Base-by-base conservation (phyloP, 306 rosid species). In the Glycine latifolia region DNA sequence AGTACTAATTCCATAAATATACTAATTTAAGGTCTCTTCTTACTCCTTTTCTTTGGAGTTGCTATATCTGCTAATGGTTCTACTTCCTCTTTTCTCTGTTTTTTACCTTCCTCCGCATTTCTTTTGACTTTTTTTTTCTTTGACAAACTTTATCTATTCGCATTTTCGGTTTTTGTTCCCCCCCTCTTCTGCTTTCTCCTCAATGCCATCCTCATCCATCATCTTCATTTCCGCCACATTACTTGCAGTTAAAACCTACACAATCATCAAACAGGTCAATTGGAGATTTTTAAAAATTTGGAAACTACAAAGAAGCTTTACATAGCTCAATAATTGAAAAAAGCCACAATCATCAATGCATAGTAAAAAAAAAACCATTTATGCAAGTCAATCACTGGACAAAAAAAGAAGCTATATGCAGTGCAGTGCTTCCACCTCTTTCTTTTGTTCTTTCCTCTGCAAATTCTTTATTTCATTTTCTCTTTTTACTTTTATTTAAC, bases 241-340 rank as follows among this genome's bases (percentile, higher is more conserved):
- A 60, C 85, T 90, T 37, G 97, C 95, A 67, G 80, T 87, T 86
- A 80, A 91, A 85, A 91, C 93, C 98, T 94, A 81, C 80, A 83
- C 80, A 83, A 77, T 50, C 47, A 50, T 48, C 79, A 68, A 33
- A 81, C 14, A 82, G 8, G 39, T 26, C 75, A 65, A 60, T 63
- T 8, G 59, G 71, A 54, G 53, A 41, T 31, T 52, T 55, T 3
- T 9, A 15, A 12, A 39, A 73, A 6, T 10, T 58, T 58, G 10
- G 11, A 48, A 17, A 10, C 37, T 60, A 60, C 1, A 31, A 71
- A 65, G 61, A 71, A 65, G 61, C 47, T 43, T 76, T 47, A 3
- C 59, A 37, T 55, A 72, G 60, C 73, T 55, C 37, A 58, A 58
- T 67, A 37, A 60, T 13, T 78, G 56, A 54, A 48, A 67, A 49